Percentiles rank a stretch among this genome's conserved stretches.
Conservation (phyloP, 352 stramenopile genomes). For the Phytopythium ostracodes region DNA sequence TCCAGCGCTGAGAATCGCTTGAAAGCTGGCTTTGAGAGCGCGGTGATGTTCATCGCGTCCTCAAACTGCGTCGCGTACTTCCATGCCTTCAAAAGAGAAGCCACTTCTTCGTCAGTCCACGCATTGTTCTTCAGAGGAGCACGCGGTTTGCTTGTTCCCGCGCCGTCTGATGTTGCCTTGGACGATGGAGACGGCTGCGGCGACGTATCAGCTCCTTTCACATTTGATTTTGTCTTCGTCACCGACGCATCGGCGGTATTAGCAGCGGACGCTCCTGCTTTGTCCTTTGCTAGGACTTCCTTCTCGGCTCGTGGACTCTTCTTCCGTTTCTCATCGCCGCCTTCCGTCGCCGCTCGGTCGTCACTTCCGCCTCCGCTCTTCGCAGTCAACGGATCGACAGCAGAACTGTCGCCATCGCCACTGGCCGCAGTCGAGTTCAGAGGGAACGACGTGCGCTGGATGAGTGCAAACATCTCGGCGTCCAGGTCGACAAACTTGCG, state of each 20-base stretch:
- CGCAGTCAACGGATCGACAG: neutral
- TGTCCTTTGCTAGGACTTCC: neutral
- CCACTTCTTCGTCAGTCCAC: neutral
- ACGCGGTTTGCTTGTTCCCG: neutral
- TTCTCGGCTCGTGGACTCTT: neutral
- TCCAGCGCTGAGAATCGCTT: conserved; percentile 21
- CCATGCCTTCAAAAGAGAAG: neutral
- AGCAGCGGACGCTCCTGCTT: too few species aligned
- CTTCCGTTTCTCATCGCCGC: neutral
- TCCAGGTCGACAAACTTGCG: conserved; percentile 39
- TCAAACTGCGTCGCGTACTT: neutral
- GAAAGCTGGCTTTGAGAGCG: conserved; percentile 14
- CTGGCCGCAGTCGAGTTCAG: neutral
- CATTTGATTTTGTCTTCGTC: too few species aligned
- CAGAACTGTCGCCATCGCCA: neutral
- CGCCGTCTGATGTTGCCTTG: neutral
- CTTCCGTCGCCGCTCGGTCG: neutral
- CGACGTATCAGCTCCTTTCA: neutral
- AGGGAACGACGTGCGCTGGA: conserved; percentile 32
- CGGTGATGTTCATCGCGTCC: neutral
- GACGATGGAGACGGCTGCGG: neutral
- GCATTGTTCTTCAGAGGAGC: neutral
- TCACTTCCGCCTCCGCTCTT: neutral
- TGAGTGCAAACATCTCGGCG: conserved; percentile 28
- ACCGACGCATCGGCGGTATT: too few species aligned